Evolutionary conservation across 225 moss, liverwort and hornwort genomes (phyloP).

Genomic region (Asterella californica): DNA sequence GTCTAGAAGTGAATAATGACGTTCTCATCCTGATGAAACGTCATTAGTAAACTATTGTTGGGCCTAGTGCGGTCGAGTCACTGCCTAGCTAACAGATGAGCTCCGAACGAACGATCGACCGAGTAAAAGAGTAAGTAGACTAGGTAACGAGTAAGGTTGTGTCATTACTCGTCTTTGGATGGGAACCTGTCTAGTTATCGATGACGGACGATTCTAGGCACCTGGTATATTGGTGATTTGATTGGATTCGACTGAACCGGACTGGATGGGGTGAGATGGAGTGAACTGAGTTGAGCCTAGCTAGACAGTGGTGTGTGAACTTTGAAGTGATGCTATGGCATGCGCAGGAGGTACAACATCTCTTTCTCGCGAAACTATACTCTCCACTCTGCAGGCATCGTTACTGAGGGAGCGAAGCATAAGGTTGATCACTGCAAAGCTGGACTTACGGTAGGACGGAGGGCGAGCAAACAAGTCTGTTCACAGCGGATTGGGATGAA

Average conservation of each 20-base stretch:
- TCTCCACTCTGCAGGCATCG: background rate
- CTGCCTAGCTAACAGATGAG: background rate
- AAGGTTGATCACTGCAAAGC: background rate
- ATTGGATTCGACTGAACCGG: background rate
- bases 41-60: background rate
- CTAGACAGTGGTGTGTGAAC: no score
- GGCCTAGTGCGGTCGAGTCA: background rate
- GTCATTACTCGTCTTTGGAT: no score
- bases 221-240: background rate
- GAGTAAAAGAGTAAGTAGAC: background rate
- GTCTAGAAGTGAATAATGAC: conserved; percentile 1
- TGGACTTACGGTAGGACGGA: background rate
- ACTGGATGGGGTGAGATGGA: background rate
- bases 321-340: background rate
- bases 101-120: background rate
- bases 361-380: no score
- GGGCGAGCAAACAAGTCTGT: background rate
- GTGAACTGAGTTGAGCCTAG: no score
- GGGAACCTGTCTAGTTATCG: no score
- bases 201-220: no score
- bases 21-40: background rate
- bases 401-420: background rate
- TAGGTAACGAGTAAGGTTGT: background rate
- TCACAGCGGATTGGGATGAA: background rate
- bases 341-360: no score